These are phyloP conservation scores for Melanogaster broomeanus DNA, from an alignment of 768 basidiomycete genomes.

Conservation along the genomic window DNA sequence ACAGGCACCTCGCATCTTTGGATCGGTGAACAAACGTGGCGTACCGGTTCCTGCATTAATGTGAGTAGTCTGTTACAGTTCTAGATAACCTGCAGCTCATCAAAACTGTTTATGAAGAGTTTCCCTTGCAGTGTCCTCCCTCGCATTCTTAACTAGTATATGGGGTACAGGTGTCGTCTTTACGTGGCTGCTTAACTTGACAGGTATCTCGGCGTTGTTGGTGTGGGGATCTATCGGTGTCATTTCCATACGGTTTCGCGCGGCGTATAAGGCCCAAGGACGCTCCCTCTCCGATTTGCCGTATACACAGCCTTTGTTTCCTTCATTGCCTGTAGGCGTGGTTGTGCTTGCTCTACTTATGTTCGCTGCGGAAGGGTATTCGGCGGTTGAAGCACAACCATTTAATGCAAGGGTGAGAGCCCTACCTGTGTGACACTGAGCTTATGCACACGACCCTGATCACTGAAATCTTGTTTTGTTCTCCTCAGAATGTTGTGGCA, in stretches of 20 bases:
- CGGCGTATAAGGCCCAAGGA: constrained; percentile 58
- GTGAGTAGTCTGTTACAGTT: constrained; percentile 34
- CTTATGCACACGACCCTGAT: neutral
- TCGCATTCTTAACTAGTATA: constrained; percentile 59
- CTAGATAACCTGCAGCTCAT: constrained; percentile 20
- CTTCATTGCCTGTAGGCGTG: constrained; percentile 51
- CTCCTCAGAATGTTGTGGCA: constrained; percentile 50
- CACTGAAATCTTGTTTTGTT: neutral
- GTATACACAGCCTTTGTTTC: constrained; percentile 56
- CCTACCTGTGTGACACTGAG: neutral
- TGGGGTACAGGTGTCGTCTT: constrained; percentile 59
- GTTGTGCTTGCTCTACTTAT: constrained; percentile 50
- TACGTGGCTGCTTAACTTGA: constrained; percentile 62
- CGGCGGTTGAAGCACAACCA: constrained; percentile 45
- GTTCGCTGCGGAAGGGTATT: constrained; percentile 58
- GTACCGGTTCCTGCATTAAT: constrained; percentile 60
- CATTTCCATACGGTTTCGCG: constrained; percentile 61
- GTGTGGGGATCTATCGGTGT: constrained; percentile 63
- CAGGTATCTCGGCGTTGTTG: constrained; percentile 65
- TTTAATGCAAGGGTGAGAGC: constrained; percentile 43
- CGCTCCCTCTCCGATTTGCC: constrained; percentile 54
- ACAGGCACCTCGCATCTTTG: constrained; percentile 65
- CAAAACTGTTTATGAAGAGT: constrained; percentile 33
- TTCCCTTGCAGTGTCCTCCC: constrained; percentile 46
- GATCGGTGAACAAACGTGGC: constrained; percentile 62